A percentile compares a stretch with the other conserved stretches of the same genome.
Evolutionary conservation across 2,329 filamentous ascomycete species (phyloP).

Genomic region (Pyricularia sp.): DNA sequence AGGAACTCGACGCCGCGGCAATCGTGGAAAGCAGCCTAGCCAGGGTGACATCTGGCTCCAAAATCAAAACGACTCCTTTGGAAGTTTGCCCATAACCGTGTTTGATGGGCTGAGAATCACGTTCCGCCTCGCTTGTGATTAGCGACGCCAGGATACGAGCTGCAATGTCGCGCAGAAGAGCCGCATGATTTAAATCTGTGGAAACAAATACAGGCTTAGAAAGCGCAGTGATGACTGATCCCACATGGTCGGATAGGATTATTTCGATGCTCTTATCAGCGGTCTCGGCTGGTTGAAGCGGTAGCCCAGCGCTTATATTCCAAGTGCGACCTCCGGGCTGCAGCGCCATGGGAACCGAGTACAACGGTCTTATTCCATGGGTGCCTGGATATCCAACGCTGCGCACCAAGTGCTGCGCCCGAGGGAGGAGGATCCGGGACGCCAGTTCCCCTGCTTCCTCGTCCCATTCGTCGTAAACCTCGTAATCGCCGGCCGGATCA

Average conservation of each 20-base stretch:
- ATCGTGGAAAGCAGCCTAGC: neutral
- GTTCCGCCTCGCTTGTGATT: neutral
- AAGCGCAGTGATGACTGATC: neutral
- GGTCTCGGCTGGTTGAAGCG: neutral
- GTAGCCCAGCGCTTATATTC: neutral
- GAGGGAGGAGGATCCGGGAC: neutral
- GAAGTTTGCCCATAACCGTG: neutral
- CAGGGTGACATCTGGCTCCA: neutral
- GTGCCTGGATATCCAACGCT: neutral
- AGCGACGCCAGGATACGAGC: neutral
- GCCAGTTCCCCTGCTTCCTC: neutral
- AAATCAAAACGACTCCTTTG: neutral
- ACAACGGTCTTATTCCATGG: neutral
- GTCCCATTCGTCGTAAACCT: neutral
- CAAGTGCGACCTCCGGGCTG: neutral
- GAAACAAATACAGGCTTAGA: neutral
- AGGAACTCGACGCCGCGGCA: neutral
- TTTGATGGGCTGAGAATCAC: neutral
- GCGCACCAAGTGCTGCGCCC: neutral
- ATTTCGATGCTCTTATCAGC: neutral
- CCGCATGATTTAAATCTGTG: neutral
- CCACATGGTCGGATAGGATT: neutral
- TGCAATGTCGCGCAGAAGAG: neutral
- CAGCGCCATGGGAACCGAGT: neutral
- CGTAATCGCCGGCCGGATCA: neutral